phyloP scores from a whole-genome alignment of 225 moss, liverwort and hornwort species.

The Anthoceros angustus region DNA sequence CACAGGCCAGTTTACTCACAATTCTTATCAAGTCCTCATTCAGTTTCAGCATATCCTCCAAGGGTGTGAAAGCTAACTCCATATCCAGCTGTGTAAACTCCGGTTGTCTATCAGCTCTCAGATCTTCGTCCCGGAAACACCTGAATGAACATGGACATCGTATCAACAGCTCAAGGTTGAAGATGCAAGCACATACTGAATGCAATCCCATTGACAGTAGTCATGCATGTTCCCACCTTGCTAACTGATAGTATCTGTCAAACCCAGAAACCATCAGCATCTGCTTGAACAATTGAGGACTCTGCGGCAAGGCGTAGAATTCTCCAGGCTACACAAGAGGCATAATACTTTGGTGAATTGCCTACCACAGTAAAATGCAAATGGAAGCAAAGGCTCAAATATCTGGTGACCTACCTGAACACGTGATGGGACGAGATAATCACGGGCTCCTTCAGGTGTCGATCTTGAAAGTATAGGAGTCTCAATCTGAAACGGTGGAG shows the following conservation, averaged over 20 bases:
- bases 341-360: slow-evolving; percentile 2
- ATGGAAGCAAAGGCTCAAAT: slow-evolving; percentile 2
- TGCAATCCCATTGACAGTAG: no score
- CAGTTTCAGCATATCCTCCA: slow-evolving; percentile 92
- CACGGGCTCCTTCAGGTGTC: slow-evolving; percentile 97
- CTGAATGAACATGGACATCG: slow-evolving; percentile 17
- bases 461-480: slow-evolving; percentile 91
- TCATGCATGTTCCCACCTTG: slow-evolving; percentile 33
- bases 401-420: slow-evolving; percentile 36
- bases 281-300: slow-evolving; percentile 98
- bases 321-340: slow-evolving; percentile 51
- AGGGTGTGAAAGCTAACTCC: slow-evolving; percentile 84
- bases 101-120: slow-evolving; percentile 95
- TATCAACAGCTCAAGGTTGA: neutral
- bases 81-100: slow-evolving; percentile 97
- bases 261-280: slow-evolving; percentile 99
- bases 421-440: slow-evolving; percentile 95
- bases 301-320: slow-evolving; percentile 94
- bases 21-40: slow-evolving; percentile 89
- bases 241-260: slow-evolving; percentile 96
- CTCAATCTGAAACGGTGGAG: slow-evolving; percentile 54
- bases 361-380: slow-evolving; percentile 12
- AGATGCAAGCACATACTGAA: no score
- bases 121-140: slow-evolving; percentile 98
- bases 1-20: slow-evolving; percentile 25